Evolutionary conservation across 1,139 yeast genomes (phyloP).

Genomic region (Suhomyces coccinellae): DNA sequence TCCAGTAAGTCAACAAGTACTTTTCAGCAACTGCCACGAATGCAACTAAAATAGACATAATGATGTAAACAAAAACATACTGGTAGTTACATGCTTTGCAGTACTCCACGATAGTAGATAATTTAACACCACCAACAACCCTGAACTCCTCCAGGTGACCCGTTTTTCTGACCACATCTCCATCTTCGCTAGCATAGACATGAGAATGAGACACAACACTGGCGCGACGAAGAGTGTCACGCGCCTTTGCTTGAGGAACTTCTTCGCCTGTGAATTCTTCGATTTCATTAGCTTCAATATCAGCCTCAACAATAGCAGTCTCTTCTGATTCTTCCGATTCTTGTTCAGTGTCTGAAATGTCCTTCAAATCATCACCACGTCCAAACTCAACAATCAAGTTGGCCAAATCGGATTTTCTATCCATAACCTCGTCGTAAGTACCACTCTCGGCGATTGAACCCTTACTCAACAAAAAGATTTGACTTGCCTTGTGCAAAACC

Average conservation of each 20-base stretch:
- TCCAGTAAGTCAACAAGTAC: conserved; percentile 29
- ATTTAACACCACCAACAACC: conserved; percentile 28
- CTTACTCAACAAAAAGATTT: conserved; percentile 32
- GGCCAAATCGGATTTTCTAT: conserved; percentile 17
- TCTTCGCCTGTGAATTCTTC: conserved; percentile 15
- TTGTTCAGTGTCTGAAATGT: neutral
- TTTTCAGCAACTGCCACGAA: conserved; percentile 24
- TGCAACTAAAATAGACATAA: conserved; percentile 19
- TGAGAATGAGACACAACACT: conserved; percentile 25
- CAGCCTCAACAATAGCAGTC: neutral
- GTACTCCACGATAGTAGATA: conserved; percentile 25
- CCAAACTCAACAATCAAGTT: conserved; percentile 76
- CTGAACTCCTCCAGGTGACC: conserved; percentile 25
- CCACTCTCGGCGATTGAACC: conserved; percentile 33
- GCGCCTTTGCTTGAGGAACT: conserved; percentile 5
- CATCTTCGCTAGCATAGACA: conserved; percentile 23
- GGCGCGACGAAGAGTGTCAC: conserved; percentile 17
- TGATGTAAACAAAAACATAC: conserved; percentile 23
- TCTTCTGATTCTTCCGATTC: neutral
- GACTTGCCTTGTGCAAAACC: conserved; percentile 32
- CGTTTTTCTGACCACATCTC: conserved; percentile 19
- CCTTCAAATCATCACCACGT: conserved; percentile 33
- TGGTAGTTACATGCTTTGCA: conserved; percentile 29
- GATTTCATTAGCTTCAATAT: conserved; percentile 9
- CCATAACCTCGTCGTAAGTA: conserved; percentile 21